Evolutionary conservation across 106 monocot species (phyloP), one percentile per base, ranked within the genome.

Genomic region (Hemerocallis citrina): DNA sequence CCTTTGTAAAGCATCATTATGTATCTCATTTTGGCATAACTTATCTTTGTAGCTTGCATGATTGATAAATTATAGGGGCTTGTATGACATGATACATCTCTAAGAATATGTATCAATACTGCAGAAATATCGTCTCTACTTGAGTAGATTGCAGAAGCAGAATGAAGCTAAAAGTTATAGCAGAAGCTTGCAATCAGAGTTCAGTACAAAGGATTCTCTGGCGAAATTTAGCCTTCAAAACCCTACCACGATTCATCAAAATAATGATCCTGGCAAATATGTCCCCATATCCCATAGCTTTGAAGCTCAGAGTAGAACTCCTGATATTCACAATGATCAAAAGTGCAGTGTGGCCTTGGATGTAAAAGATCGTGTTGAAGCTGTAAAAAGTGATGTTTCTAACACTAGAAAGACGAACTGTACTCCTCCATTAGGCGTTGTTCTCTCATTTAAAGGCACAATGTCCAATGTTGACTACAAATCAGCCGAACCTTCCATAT

Each of bases 391-490:
- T n/a, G n/a, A n/a, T n/a, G n/a, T n/a, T n/a, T 17, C 28, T 27
- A 55, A 37, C 24, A 27, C 55, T 24, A 74, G 21, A 34, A 75
- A 73, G 21, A 14, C 42, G 21, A 72, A 57, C 29, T 50, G 44
- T 55, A 52, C 28, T 15, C 36, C 76, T 45, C 74, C 52, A 20
- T 64, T 77, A 59, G 75, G 67, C 23, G 64, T 38, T 16, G 14
- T 80, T 1, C 64, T 80, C 43, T 78, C 79, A 51, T 77, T 74
- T n/a, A 60, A 75, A 35, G 39, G 45, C 34, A 52, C 61, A 52
- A 8, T 55, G 23, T 66, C 72, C 22, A 63, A 51, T 72, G 52
- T 55, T 44, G 76, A 60, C 25, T 40, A 54, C 12, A 81, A 75
- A 29, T 19, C 55, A 21, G 50, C 21, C 25, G 74, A 77, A 52